These are phyloP conservation scores for Phytophthora agathidicida DNA, from an alignment of 352 stramenopile species.

Conservation along the genomic window DNA sequence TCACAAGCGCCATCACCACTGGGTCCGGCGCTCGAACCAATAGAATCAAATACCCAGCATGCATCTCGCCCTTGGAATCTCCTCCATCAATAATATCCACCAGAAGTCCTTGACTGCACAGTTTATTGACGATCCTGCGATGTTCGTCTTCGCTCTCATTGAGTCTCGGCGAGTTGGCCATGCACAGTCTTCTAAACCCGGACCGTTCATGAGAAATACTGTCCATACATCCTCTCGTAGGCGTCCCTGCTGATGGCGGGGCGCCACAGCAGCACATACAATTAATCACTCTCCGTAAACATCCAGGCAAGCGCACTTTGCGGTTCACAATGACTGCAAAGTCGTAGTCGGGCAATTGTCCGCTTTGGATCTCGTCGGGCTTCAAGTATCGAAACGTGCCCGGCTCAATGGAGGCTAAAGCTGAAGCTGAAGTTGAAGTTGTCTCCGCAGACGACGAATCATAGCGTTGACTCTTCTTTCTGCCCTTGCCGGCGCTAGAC, in stretches of 20 bases:
- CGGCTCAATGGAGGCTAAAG: conserved; percentile 13
- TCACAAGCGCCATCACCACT: conserved; percentile 66
- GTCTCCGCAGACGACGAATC: conserved; percentile 42
- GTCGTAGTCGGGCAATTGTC: conserved; percentile 67
- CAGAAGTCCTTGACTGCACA: conserved; percentile 70
- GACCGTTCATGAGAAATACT: conserved; percentile 49
- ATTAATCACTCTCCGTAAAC: conserved; percentile 29
- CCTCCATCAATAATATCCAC: conserved; percentile 88
- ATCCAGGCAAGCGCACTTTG: conserved; percentile 51
- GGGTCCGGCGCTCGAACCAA: conserved; percentile 66
- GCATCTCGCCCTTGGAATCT: conserved; percentile 83
- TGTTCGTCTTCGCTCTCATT: conserved; percentile 84
- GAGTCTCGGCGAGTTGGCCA: conserved; percentile 47
- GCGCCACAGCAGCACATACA: conserved; percentile 46
- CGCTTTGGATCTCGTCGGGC: conserved; percentile 75
- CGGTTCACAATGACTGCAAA: conserved; percentile 85
- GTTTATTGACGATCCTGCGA: conserved; percentile 75
- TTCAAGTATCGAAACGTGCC: conserved; percentile 85
- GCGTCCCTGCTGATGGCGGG: neutral
- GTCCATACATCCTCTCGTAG: conserved; percentile 25
- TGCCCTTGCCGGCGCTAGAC: no score
- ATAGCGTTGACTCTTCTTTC: conserved; percentile 19
- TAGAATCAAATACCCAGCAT: conserved; percentile 81
- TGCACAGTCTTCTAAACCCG: conserved; percentile 74
- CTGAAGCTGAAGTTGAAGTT: conserved; percentile 8